A percentile compares a stretch with the other conserved stretches of the same genome.
Conservation (phyloP, 495 filamentous ascomycete species). For the Talaromyces wortmannii region DNA sequence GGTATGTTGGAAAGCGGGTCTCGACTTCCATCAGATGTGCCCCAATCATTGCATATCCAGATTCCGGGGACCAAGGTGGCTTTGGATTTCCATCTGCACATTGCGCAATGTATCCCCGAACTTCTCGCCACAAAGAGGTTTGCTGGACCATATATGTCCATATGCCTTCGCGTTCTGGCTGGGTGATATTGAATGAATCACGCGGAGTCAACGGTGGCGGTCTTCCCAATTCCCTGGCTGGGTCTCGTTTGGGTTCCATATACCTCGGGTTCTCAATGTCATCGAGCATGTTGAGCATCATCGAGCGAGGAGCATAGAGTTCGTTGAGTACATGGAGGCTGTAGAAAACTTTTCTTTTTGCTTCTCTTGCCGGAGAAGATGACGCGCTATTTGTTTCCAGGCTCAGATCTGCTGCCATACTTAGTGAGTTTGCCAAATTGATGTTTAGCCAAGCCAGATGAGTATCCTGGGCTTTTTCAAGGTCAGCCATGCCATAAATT, state of each 20-base stretch:
- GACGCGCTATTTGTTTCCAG: neutral
- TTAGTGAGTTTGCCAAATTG: conserved; percentile 1
- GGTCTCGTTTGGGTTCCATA: conserved; percentile 3
- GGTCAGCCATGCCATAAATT: neutral
- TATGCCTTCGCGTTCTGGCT: neutral
- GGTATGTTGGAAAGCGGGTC: conserved; percentile 2
- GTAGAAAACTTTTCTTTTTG: conserved; percentile 3
- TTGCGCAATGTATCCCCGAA: conserved; percentile 4
- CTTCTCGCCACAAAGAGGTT: conserved; percentile 3
- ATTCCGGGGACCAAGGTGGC: conserved; percentile 5
- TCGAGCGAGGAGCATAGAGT: conserved; percentile 1
- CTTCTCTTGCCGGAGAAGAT: neutral
- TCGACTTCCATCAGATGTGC: conserved; percentile 4
- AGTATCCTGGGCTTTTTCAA: neutral
- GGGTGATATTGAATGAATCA: neutral
- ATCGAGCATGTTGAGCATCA: conserved; percentile 4
- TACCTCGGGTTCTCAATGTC: conserved; percentile 3
- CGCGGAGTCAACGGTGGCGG: neutral
- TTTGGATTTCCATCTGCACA: conserved; percentile 4
- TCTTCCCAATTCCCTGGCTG: neutral
- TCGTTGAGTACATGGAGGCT: conserved; percentile 2
- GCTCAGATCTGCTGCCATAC: neutral
- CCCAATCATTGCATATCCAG: conserved; percentile 1
- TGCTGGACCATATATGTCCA: conserved; percentile 6
- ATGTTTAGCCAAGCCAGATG: conserved; percentile 1